Evolutionary conservation across 164 flowering plant genomes (phyloP).

Genomic region (Sedum album): DNA sequence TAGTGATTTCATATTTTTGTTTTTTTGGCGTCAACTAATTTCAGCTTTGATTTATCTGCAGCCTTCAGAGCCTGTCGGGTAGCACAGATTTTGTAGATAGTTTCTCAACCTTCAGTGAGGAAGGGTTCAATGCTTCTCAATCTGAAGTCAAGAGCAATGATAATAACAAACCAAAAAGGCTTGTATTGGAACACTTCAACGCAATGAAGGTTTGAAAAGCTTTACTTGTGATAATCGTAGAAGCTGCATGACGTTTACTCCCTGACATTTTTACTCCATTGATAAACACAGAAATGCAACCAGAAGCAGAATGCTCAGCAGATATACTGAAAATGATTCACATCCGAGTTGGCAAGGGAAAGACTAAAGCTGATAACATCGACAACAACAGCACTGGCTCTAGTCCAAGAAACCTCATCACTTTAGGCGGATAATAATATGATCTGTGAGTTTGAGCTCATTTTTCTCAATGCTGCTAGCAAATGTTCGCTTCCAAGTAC

Average conservation of each 20-base stretch:
- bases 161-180: neutral
- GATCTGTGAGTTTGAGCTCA: no score
- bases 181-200: neutral
- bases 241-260: neutral
- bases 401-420: neutral
- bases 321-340: neutral
- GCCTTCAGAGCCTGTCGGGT: neutral
- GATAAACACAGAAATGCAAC: neutral
- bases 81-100: neutral
- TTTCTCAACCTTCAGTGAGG: neutral
- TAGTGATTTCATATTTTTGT: neutral
- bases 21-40: neutral
- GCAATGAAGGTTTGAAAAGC: neutral
- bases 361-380: constrained; percentile 26
- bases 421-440: constrained; percentile 44
- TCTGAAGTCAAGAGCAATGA: neutral
- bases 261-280: neutral
- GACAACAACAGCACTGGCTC: constrained; percentile 25
- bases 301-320: constrained; percentile 6
- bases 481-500: neutral
- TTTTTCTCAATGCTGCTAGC: constrained; percentile 11
- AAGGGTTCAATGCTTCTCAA: neutral
- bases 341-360: neutral
- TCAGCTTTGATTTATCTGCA: neutral
- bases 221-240: neutral